phyloP scores from a whole-genome alignment of 2,329 filamentous ascomycete species.

The Paraconiothyrium sp. region DNA sequence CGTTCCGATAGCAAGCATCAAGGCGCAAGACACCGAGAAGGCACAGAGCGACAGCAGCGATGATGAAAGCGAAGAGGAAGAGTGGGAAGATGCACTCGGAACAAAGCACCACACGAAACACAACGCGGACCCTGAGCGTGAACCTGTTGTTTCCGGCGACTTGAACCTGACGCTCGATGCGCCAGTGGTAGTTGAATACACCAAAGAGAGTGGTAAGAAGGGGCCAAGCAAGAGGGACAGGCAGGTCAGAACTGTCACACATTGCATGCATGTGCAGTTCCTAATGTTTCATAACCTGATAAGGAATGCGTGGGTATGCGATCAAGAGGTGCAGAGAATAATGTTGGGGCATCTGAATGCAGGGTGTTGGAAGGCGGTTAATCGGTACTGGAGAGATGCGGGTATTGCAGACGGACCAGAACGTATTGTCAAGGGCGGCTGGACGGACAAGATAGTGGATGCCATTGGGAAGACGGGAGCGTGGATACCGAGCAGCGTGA shows the following conservation, averaged over 20 bases:
- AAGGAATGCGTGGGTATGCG: slow-evolving; percentile 53
- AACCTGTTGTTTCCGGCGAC: slow-evolving; percentile 68
- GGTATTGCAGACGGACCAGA: slow-evolving; percentile 87
- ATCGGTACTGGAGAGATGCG: slow-evolving; percentile 68
- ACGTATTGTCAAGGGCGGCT: slow-evolving; percentile 69
- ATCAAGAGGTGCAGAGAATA: slow-evolving; percentile 44
- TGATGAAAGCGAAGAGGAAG: slow-evolving; percentile 52
- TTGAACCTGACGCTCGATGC: slow-evolving; percentile 74
- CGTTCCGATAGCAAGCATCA: slow-evolving; percentile 47
- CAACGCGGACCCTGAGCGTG: slow-evolving; percentile 46
- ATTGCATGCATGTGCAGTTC: slow-evolving; percentile 88
- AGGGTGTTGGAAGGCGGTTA: slow-evolving; percentile 48
- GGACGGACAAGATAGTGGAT: slow-evolving; percentile 72
- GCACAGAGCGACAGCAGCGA: slow-evolving; percentile 38
- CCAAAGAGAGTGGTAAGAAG: slow-evolving; percentile 72
- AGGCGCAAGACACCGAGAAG: slow-evolving; percentile 56
- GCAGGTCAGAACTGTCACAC: slow-evolving; percentile 78
- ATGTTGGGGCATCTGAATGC: slow-evolving; percentile 40
- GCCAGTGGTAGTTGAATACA: slow-evolving; percentile 35
- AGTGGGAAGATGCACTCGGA: slow-evolving; percentile 52
- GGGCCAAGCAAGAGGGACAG: slow-evolving; percentile 87
- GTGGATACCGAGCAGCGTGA: slow-evolving; percentile 54
- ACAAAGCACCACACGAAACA: slow-evolving; percentile 45
- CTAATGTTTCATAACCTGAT: slow-evolving; percentile 90
- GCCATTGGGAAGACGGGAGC: slow-evolving; percentile 59